Evolutionary conservation across 1,284 basidiomycete genomes (phyloP).

Genomic region (Inonotus hispidus): DNA sequence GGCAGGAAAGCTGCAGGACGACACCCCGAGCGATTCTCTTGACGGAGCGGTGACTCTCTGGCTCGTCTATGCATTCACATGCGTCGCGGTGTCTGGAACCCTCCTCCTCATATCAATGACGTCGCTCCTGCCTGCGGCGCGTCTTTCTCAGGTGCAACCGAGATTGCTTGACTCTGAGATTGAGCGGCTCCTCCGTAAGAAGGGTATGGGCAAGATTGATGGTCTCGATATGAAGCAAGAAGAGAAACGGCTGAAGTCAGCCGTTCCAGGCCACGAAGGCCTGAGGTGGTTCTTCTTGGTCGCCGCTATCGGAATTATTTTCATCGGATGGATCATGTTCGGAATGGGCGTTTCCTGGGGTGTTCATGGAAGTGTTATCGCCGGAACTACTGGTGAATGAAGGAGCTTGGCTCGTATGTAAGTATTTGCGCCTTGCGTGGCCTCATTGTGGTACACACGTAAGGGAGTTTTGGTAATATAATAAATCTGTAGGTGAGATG

Average conservation of each 20-base stretch:
- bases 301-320: constrained; percentile 29
- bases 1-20: constrained; percentile 38
- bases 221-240: constrained; percentile 20
- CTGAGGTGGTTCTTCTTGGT: constrained; percentile 28
- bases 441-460: neutral
- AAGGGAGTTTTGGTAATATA: too few relatives aligned
- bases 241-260: constrained; percentile 33
- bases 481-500: too few relatives aligned
- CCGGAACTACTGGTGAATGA: constrained; percentile 37
- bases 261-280: constrained; percentile 20
- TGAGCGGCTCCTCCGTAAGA: constrained; percentile 27
- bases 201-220: constrained; percentile 20
- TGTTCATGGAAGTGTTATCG: constrained; percentile 35
- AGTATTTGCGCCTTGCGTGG: neutral
- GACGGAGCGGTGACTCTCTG: constrained; percentile 38
- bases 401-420: neutral
- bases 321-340: constrained; percentile 42
- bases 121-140: constrained; percentile 34
- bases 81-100: constrained; percentile 33
- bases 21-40: constrained; percentile 34
- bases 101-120: constrained; percentile 32
- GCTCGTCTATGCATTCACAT: constrained; percentile 38
- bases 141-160: constrained; percentile 37
- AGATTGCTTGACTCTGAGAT: constrained; percentile 29
- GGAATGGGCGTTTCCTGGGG: constrained; percentile 41